Evolutionary conservation across 768 basidiomycete genomes (phyloP), one percentile per base, ranked within the genome.

Genomic region (Leccinum subgranulosum): DNA sequence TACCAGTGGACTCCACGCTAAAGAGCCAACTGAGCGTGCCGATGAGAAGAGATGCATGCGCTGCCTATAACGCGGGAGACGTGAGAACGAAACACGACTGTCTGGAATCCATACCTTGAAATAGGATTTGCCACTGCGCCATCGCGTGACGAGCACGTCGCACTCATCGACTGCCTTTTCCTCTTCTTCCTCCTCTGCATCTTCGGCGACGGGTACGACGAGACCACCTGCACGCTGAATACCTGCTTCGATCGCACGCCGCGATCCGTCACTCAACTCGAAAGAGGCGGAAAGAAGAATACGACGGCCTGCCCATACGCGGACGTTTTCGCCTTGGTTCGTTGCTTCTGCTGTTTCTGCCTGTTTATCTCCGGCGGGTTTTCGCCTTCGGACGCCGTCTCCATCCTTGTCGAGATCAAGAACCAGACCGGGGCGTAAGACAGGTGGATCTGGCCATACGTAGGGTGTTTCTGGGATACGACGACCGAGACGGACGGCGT

Each of bases 11-110:
- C 58, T 91, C 81, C 6, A 91, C 86, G 66, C 88, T 84, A 69
- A 92, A 91, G 12, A 96, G 65, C 94, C 94, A 97, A 1, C 84
- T 77, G 3, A 95, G 76, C 0, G 87, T 92, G 0, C 88, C 94
- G 19, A 98, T 83, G 5, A 72, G 54, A 51, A 72, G 59, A 29
- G 69, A 64, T 14, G 61, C 57, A 7, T 62, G 72, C 14, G 83
- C 79, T 15, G 92, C 91, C 88, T 94, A 52, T 14, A 14, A 39
- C 9, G 17, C 28, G 5, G 6, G 15, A 47, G 19, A 34, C 19
- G 34, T 46, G 27, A 61, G 56, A 19, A 19, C 2, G 28, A 27
- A 6, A 15, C 4, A 21, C 11, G 31, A 23, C 3, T 14, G 1
- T 17, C 3, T n/a, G 43, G 7, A 23, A 23, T 17, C 8, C 76